These are phyloP conservation scores for Mortierella sp. DNA, from an alignment of 371 early-diverging fungal genomes.

Conservation along the genomic window DNA sequence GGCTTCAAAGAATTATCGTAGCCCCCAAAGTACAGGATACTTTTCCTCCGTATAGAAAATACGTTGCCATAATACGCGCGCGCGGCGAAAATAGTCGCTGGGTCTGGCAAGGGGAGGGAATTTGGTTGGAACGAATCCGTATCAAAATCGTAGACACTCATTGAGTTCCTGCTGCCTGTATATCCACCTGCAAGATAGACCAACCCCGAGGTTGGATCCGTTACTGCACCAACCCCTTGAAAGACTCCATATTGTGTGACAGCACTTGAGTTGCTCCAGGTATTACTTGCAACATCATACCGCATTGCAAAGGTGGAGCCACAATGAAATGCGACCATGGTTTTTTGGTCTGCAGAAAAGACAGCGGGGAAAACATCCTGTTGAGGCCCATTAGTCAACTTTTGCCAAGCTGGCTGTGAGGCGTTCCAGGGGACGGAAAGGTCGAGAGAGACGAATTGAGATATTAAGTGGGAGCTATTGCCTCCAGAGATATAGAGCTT, in stretches of 20 bases:
- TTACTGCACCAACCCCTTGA: constrained; percentile 45
- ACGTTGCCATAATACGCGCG: constrained; percentile 31
- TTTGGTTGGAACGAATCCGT: constrained; percentile 13
- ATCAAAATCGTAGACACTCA: constrained; percentile 33
- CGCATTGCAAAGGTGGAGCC: constrained; percentile 22
- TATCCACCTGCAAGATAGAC: constrained; percentile 48
- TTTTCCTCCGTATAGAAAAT: constrained; percentile 23
- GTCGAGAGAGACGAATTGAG: constrained; percentile 32
- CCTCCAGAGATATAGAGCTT: constrained; percentile 33
- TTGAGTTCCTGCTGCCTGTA: constrained; percentile 9
- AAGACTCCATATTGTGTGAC: neutral
- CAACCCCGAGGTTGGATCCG: constrained; percentile 26
- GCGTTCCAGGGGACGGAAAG: constrained; percentile 30
- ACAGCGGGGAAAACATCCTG: constrained; percentile 21
- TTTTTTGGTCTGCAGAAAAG: constrained; percentile 29
- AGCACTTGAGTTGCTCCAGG: constrained; percentile 11
- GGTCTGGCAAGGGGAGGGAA: neutral
- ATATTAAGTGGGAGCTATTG: neutral
- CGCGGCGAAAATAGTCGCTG: neutral
- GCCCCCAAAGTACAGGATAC: constrained; percentile 40
- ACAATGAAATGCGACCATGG: constrained; percentile 31
- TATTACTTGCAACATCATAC: constrained; percentile 21
- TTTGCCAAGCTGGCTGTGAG: constrained; percentile 22
- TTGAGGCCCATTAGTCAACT: constrained; percentile 15
- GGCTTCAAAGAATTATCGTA: constrained; percentile 1